Base-by-base conservation (phyloP, 2,329 filamentous ascomycete genomes). In the Didymella pinodella region DNA sequence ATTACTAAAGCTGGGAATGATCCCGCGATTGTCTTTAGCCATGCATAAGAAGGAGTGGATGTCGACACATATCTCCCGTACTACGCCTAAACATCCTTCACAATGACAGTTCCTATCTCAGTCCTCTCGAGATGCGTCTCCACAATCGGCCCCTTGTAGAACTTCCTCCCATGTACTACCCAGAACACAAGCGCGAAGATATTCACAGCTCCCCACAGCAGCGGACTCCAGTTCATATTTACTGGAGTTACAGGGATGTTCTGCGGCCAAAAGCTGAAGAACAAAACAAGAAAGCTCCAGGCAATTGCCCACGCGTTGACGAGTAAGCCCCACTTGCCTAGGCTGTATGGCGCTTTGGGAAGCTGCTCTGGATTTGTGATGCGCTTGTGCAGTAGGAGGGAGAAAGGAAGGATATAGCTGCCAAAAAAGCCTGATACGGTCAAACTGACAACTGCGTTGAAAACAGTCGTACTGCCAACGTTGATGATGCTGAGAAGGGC, bases 181-280 rank as follows among this genome's bases (percentile, higher is more conserved):
- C 62, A 68, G 36, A 68, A 66, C n/a, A 47, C 38, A 6, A 55
- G n/a, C 11, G 65, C 64, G 58, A 68, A 68, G 3, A 64, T 36
- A 18, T 64, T 59, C 5, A 65, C 64, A 25, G 55, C 53, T 11
- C 59, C 51, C 61, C 58, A 67, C 31, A 67, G 58, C 46, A 67
- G 58, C 52, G 55, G 53, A 34, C 59, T 64, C 63, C 56, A 71
- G 38, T 69, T 71, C 67, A 71, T 71, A 12, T 59, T 67, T 12
- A 54, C 47, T 0, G 57, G 29, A 20, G 59, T 61, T 5, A 69
- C 64, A 1, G 64, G 65, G 22, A 68, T 48, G 8, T 54, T 54
- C 2, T 63, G 54, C 1, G 68, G 68, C 58, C 66, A 41, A 62
- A 67, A 45, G 60, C 63, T 54, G 44, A 69, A 71, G 41, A 71